A percentile compares a stretch with the other conserved stretches of the same genome.
phyloP scores from a whole-genome alignment of 2,329 filamentous ascomycete species.

The Alternaria infectoria region DNA sequence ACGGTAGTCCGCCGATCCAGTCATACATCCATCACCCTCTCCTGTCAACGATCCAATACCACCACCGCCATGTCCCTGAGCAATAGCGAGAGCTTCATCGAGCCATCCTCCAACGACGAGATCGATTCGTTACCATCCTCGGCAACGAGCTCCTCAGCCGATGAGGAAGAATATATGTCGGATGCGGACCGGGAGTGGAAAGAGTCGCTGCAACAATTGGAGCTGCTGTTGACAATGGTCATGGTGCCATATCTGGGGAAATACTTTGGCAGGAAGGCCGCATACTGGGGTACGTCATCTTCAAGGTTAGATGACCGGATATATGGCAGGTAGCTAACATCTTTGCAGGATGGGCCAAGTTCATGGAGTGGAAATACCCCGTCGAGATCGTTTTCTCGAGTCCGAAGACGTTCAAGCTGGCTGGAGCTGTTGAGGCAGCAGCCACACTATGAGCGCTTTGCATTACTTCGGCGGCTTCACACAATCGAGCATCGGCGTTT shows the following conservation, averaged over 20 bases:
- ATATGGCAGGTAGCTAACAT: conserved; percentile 1
- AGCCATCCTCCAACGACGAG: conserved; percentile 49
- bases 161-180: conserved; percentile 68
- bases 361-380: conserved; percentile 93
- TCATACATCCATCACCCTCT: not conserved
- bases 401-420: conserved; percentile 53
- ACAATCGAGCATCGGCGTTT: conserved; percentile 19
- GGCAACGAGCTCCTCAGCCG: conserved; percentile 57
- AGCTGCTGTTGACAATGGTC: conserved; percentile 92
- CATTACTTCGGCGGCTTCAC: not conserved
- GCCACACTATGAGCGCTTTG: conserved; percentile 45
- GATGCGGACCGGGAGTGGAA: conserved; percentile 97
- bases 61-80: conserved; percentile 42
- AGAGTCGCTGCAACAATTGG: conserved; percentile 89
- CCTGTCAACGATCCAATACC: not conserved
- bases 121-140: conserved; percentile 59
- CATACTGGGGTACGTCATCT: conserved; percentile 83
- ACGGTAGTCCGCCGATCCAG: conserved; percentile 19
- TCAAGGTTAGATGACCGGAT: not conserved
- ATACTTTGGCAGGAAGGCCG: conserved; percentile 91
- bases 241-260: conserved; percentile 93
- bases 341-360: conserved; percentile 83
- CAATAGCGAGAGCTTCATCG: conserved; percentile 48
- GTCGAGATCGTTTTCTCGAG: conserved; percentile 70
- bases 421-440: conserved; percentile 56